phyloP scores from a whole-genome alignment of 805 yeast genomes.

The Lachancea fermentati region DNA sequence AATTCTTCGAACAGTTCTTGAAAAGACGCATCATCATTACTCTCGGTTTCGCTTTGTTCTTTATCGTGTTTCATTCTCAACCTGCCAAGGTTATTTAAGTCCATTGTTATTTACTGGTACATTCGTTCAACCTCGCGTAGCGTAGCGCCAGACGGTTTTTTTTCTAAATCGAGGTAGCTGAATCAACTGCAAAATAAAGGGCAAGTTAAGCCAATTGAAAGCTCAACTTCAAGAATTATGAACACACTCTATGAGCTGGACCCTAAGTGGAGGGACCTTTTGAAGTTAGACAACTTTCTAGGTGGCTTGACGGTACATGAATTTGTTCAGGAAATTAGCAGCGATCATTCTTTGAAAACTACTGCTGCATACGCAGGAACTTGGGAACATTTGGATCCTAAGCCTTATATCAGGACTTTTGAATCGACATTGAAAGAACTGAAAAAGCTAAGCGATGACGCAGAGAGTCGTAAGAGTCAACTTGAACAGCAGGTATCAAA shows the following conservation, averaged over 20 bases:
- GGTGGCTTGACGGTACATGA: conserved; percentile 70
- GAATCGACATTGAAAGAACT: conserved; percentile 78
- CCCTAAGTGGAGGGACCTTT: conserved; percentile 50
- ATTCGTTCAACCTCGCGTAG: no score
- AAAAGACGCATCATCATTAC: conserved; percentile 27
- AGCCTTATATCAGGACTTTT: conserved; percentile 89
- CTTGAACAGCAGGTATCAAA: conserved; percentile 53
- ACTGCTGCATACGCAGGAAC: conserved; percentile 9
- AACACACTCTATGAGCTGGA: conserved; percentile 53
- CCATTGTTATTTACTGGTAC: no score
- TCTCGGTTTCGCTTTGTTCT: background rate
- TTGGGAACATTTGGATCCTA: conserved; percentile 60
- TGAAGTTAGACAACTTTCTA: conserved; percentile 57
- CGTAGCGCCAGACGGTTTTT: no score
- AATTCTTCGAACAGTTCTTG: conserved; percentile 43
- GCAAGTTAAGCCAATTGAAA: background rate
- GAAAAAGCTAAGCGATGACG: conserved; percentile 52
- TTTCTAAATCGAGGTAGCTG: no score
- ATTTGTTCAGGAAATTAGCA: conserved; percentile 73
- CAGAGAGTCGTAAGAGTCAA: conserved; percentile 43
- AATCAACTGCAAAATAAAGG: no score
- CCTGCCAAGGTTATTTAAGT: background rate
- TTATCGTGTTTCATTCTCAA: background rate
- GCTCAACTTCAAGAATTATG: conserved; percentile 30
- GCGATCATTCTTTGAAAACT: conserved; percentile 41